Conservation (phyloP, 1,284 basidiomycete species). For the Ceratobasidium sp. region DNA sequence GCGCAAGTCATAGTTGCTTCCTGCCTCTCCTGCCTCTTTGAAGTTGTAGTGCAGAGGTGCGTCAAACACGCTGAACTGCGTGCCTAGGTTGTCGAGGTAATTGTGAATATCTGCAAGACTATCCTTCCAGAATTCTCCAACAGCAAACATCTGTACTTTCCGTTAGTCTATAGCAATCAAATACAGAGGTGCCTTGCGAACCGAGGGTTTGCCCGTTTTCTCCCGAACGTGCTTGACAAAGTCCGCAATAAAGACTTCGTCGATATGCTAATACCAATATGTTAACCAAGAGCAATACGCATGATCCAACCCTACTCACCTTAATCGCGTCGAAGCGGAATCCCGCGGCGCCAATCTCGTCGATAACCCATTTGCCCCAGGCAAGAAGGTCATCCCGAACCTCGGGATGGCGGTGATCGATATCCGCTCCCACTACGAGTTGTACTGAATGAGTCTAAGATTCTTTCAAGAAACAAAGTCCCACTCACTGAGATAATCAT, state of each 20-base stretch:
- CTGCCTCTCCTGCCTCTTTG: constrained; percentile 62
- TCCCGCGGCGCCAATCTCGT: constrained; percentile 62
- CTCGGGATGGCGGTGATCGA: constrained; percentile 65
- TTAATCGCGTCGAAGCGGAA: constrained; percentile 65
- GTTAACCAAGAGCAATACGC: background rate
- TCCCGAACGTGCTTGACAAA: constrained; percentile 64
- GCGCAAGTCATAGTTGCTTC: constrained; percentile 61
- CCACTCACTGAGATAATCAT: constrained; percentile 55
- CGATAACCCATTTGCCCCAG: constrained; percentile 66
- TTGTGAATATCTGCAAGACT: constrained; percentile 56
- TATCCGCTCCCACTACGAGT: constrained; percentile 52
- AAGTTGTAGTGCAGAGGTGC: constrained; percentile 67
- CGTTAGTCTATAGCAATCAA: background rate
- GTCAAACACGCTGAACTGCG: constrained; percentile 64
- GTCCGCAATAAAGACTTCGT: constrained; percentile 60
- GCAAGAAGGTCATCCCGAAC: constrained; percentile 57
- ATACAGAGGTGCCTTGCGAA: background rate
- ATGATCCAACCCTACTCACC: constrained; percentile 45
- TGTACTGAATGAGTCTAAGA: background rate
- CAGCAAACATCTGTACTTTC: constrained; percentile 56
- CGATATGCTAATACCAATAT: constrained; percentile 53
- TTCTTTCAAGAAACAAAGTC: background rate
- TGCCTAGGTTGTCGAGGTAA: constrained; percentile 56
- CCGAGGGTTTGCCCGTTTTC: constrained; percentile 54
- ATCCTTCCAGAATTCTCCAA: constrained; percentile 66